A percentile compares a stretch with the other conserved stretches of the same genome.
Conservation (phyloP, 1,284 basidiomycete species). For the Amylostereum areolatum region DNA sequence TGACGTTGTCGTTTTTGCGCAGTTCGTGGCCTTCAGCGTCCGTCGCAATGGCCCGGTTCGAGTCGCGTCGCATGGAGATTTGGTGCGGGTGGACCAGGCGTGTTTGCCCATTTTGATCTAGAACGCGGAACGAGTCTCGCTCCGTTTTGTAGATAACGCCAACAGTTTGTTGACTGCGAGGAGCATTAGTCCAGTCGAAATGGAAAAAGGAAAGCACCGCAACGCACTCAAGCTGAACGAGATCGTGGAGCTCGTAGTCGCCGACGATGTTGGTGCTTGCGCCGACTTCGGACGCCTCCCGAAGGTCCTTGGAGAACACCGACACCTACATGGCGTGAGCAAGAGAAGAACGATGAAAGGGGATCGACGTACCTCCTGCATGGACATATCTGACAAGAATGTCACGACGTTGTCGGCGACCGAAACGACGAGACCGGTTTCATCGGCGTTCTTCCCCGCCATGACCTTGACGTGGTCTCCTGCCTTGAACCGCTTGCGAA, state of each 20-base stretch:
- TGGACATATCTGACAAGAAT: conserved; percentile 95
- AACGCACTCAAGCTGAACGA: conserved; percentile 93
- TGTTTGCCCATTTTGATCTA: conserved; percentile 91
- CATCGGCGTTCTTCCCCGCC: conserved; percentile 90
- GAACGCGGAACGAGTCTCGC: conserved; percentile 88
- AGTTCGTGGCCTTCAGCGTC: conserved; percentile 86
- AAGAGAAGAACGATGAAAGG: conserved; percentile 1
- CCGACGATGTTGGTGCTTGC: conserved; percentile 85
- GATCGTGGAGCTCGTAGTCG: conserved; percentile 92
- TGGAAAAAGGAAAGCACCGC: conserved; percentile 35
- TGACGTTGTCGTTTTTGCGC: conserved; percentile 86
- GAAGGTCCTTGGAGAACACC: conserved; percentile 95
- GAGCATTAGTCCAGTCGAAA: conserved; percentile 7
- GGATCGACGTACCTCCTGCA: conserved; percentile 65
- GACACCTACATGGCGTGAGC: conserved; percentile 57
- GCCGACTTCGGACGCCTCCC: conserved; percentile 95
- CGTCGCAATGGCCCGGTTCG: conserved; percentile 80
- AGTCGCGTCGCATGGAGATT: conserved; percentile 87
- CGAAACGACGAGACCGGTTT: conserved; percentile 94
- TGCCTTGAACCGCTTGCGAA: conserved; percentile 92
- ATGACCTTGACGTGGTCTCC: conserved; percentile 99
- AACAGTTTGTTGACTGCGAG: conserved; percentile 76
- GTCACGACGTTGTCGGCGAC: conserved; percentile 91
- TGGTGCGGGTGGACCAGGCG: conserved; percentile 92
- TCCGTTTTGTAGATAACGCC: conserved; percentile 99